These are phyloP conservation scores for Tetrapisispora phaffii DNA, from an alignment of 805 yeast genomes.

Conservation along the genomic window DNA sequence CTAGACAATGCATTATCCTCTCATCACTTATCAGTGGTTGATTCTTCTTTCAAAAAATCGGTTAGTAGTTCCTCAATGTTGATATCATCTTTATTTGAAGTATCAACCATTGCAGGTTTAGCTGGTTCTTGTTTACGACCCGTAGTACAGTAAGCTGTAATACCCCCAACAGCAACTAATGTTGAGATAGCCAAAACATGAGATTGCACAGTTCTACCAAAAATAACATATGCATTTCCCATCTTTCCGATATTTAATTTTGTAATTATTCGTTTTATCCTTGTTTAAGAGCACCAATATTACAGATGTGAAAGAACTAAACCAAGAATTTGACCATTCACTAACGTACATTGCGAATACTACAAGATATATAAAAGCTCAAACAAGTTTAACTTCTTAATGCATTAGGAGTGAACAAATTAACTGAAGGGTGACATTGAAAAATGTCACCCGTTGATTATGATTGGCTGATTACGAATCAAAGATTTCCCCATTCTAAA, in stretches of 20 bases:
- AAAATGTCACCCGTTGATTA: not conserved
- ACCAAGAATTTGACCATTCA: too few relatives aligned
- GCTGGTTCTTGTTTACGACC: not conserved
- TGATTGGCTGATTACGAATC: not conserved
- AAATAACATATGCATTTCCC: constrained; percentile 54
- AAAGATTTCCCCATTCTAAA: too few relatives aligned
- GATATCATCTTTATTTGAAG: constrained; percentile 9
- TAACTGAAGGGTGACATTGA: too few relatives aligned
- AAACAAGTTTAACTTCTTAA: too few relatives aligned
- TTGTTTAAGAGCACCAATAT: too few relatives aligned
- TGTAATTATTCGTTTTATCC: too few relatives aligned
- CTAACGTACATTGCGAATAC: too few relatives aligned
- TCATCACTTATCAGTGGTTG: not conserved
- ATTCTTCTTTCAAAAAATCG: constrained; percentile 18
- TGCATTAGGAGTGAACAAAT: too few relatives aligned
- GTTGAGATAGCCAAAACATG: constrained; percentile 81
- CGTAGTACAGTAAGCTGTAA: not conserved
- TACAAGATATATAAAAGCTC: too few relatives aligned
- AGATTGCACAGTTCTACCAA: constrained; percentile 78
- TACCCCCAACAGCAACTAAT: constrained; percentile 14
- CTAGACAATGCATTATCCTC: not conserved
- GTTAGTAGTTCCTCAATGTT: constrained; percentile 22
- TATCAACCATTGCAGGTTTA: not conserved
- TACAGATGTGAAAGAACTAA: too few relatives aligned
- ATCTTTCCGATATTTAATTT: constrained; percentile 3